Conservation (phyloP, 1,284 basidiomycete genomes). For the Ustilago cynodontis region DNA sequence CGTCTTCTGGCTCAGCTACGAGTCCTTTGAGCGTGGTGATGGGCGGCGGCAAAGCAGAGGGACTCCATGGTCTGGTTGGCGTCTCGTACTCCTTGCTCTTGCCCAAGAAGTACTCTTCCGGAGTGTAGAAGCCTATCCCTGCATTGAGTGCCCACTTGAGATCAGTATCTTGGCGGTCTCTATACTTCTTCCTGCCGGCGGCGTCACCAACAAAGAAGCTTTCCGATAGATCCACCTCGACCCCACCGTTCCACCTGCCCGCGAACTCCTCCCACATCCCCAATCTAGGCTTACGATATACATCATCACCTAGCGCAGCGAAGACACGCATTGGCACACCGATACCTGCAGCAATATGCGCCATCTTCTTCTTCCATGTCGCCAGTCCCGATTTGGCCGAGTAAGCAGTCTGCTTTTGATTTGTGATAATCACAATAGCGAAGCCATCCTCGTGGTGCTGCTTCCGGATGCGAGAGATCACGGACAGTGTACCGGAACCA, state of each 20-base stretch:
- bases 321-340: constrained; percentile 58
- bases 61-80: constrained; percentile 33
- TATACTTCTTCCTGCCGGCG: constrained; percentile 51
- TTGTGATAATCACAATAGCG: constrained; percentile 54
- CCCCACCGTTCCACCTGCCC: constrained; percentile 26
- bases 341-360: constrained; percentile 42
- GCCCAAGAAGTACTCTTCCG: constrained; percentile 63
- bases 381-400: constrained; percentile 23
- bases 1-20: constrained; percentile 17
- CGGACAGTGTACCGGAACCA: constrained; percentile 5
- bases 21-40: constrained; percentile 20
- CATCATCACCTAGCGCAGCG: constrained; percentile 58
- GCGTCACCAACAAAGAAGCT: constrained; percentile 68
- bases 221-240: constrained; percentile 30
- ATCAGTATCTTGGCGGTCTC: constrained; percentile 64
- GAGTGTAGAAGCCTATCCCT: constrained; percentile 61
- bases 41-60: neutral
- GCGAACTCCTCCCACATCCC: constrained; percentile 54
- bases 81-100: constrained; percentile 28
- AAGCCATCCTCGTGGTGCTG: constrained; percentile 24
- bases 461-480: constrained; percentile 28
- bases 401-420: constrained; percentile 52
- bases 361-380: constrained; percentile 59
- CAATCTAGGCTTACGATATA: constrained; percentile 59
- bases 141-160: constrained; percentile 67